Percentiles rank a stretch among this genome's conserved stretches.
Evolutionary conservation across 345 rosid genomes (phyloP).

Genomic region (Limnanthes douglasii): DNA sequence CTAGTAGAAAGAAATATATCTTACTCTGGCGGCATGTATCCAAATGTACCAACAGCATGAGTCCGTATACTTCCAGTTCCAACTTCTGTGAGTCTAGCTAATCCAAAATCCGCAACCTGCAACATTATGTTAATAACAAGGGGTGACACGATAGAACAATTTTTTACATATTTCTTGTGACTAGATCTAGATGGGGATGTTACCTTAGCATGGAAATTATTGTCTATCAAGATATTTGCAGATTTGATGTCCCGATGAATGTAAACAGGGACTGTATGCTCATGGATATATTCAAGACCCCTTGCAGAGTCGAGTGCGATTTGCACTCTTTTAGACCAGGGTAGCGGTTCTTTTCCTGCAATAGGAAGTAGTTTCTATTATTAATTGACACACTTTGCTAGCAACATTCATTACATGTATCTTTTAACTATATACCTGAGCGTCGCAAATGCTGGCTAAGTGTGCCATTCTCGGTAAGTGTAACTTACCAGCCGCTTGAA

Average conservation of each 20-base stretch:
- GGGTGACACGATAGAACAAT: not conserved
- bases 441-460: no score
- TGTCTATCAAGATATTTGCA: conserved; percentile 88
- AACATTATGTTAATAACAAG: conserved; percentile 1
- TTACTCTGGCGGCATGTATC: conserved; percentile 99
- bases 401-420: no score
- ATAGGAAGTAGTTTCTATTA: conserved; percentile 5
- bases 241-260: conserved; percentile 94
- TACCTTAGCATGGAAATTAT: conserved; percentile 80
- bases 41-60: conserved; percentile 94
- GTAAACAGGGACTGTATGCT: conserved; percentile 96
- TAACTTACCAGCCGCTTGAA: no score
- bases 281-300: conserved; percentile 96
- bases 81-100: conserved; percentile 78
- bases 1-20: conserved; percentile 9
- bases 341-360: conserved; percentile 57
- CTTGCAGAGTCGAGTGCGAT: conserved; percentile 98
- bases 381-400: no score
- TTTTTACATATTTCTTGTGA: not conserved
- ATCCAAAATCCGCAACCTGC: conserved; percentile 97
- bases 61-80: conserved; percentile 63
- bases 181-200: not conserved
- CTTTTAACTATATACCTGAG: no score
- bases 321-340: conserved; percentile 84
- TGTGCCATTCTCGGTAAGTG: no score